A percentile compares a stretch with the other conserved stretches of the same genome.
Evolutionary conservation across 257 asterid species (phyloP).

Genomic region (Capsicum pubescens): DNA sequence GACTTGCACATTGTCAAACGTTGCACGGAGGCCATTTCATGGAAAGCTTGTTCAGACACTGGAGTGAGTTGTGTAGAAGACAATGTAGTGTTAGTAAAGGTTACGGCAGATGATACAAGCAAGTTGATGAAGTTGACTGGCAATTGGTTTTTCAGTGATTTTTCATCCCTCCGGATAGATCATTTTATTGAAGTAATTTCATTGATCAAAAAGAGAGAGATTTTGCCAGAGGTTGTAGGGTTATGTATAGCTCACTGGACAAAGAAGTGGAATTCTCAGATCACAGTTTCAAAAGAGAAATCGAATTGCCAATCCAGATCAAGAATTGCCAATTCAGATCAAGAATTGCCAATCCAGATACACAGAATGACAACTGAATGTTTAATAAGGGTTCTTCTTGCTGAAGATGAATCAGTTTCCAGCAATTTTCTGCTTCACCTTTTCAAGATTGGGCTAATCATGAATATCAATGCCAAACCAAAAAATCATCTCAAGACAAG

Average conservation of each 20-base stretch:
- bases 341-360: no score
- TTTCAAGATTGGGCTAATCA: conserved; percentile 32
- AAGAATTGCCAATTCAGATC: conserved; percentile 32
- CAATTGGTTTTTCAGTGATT: conserved; percentile 43
- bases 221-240: conserved; percentile 41
- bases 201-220: conserved; percentile 34
- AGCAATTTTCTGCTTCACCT: conserved; percentile 47
- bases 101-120: conserved; percentile 20
- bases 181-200: conserved; percentile 39
- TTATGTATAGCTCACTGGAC: conserved; percentile 45
- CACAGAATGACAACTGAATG: conserved; percentile 42
- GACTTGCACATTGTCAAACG: conserved; percentile 34
- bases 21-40: conserved; percentile 37
- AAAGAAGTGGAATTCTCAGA: conserved; percentile 41
- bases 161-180: conserved; percentile 43
- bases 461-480: conserved; percentile 34
- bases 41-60: conserved; percentile 31
- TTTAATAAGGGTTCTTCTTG: conserved; percentile 36
- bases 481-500: conserved; percentile 36
- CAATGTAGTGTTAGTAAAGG: conserved; percentile 26
- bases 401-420: conserved; percentile 39
- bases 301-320: conserved; percentile 24
- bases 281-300: conserved; percentile 20
- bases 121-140: conserved; percentile 22
- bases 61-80: background rate